Evolutionary conservation across 306 rosid genomes (phyloP).

Genomic region (Cucurbita pepo): DNA sequence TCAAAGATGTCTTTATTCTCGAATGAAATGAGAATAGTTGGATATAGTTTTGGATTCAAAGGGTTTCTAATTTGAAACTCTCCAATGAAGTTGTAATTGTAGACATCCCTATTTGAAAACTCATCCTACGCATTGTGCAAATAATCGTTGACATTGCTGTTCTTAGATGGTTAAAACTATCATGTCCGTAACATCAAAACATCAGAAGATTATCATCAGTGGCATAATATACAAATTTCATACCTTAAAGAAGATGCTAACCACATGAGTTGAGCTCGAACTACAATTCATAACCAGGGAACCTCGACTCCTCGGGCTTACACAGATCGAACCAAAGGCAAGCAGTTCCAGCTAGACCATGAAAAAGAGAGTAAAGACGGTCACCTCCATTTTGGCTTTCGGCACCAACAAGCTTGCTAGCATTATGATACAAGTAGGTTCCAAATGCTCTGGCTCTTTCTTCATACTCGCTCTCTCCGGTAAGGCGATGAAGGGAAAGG

Average conservation of each 20-base stretch:
- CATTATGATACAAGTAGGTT: constrained; percentile 44
- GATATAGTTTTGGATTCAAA: neutral
- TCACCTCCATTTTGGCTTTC: constrained; percentile 8
- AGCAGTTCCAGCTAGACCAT: constrained; percentile 70
- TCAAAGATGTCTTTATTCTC: neutral
- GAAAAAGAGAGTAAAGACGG: constrained; percentile 53
- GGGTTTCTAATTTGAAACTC: neutral
- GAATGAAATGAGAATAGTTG: neutral
- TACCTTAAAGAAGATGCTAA: neutral
- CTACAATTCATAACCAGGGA: constrained; percentile 76
- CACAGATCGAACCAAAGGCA: constrained; percentile 80
- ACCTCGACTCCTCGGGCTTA: constrained; percentile 42
- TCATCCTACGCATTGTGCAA: too few relatives aligned
- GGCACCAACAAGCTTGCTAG: constrained; percentile 9
- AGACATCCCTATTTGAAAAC: too few relatives aligned
- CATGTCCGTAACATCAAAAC: neutral
- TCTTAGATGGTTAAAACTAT: too few relatives aligned
- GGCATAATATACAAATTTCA: neutral
- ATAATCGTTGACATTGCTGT: too few relatives aligned
- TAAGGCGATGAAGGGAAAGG: constrained; percentile 52
- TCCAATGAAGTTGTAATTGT: neutral
- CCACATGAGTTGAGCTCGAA: neutral
- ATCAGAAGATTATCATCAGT: neutral
- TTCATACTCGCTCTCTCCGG: constrained; percentile 50
- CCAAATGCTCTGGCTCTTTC: constrained; percentile 73